Evolutionary conservation across 2,329 filamentous ascomycete genomes (phyloP).

Genomic region (Penicillium sp.): DNA sequence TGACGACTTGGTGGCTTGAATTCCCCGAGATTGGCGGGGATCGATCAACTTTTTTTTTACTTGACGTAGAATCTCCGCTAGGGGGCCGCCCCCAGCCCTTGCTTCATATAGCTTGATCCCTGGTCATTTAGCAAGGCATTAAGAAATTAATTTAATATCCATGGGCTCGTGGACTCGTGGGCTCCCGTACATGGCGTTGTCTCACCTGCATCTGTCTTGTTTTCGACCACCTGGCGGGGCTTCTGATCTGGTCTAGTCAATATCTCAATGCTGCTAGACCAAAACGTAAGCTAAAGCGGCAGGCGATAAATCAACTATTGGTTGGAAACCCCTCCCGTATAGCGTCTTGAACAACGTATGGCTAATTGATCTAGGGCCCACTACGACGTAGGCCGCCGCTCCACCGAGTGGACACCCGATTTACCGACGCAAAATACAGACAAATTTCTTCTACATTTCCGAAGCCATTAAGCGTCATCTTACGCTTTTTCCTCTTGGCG

Average conservation of each 20-base stretch:
- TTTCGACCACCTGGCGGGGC: background rate
- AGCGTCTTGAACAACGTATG: background rate
- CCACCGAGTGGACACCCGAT: background rate
- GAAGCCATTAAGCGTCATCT: background rate
- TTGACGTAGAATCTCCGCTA: background rate
- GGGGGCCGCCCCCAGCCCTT: background rate
- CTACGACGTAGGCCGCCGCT: background rate
- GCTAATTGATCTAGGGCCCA: background rate
- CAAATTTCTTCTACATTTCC: background rate
- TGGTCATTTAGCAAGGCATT: background rate
- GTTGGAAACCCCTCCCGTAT: background rate
- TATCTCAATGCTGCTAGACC: background rate
- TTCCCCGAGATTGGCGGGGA: background rate
- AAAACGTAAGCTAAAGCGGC: background rate
- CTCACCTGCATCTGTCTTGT: background rate
- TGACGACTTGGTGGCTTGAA: background rate
- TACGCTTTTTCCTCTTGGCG: background rate
- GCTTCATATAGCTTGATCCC: background rate
- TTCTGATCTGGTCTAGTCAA: conserved; percentile 2
- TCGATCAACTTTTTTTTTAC: background rate
- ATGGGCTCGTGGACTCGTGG: background rate
- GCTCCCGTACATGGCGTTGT: background rate
- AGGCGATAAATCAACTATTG: background rate
- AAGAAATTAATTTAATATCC: background rate
- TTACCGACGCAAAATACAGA: background rate